Base-by-base conservation (phyloP, 352 stramenopile species). In the Globisporangium perplexum region DNA sequence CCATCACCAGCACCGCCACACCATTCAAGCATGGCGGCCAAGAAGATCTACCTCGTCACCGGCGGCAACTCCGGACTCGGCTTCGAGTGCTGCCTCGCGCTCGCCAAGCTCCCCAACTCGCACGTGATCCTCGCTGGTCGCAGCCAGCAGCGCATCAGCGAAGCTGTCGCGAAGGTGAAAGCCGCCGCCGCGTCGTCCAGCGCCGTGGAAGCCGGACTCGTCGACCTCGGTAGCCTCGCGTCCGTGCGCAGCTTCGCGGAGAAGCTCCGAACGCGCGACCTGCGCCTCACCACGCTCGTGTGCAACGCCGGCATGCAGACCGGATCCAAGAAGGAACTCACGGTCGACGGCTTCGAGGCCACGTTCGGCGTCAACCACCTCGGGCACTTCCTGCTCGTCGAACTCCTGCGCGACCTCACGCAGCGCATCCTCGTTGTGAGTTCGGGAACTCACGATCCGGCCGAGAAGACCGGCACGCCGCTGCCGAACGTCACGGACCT, bases 331-430 rank as follows among this genome's bases (percentile, higher is more conserved):
- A 63, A 63, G 30, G 50, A 54, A 4, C 26, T 59, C 18, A 76
- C 69, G 0, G 42, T 49, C 0, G 72, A 76, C 24, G 72, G 69
- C 18, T 74, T 76, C 24, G 67, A 80, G 48, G n/a, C 41, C 1
- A 75, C 67, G 3, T 61, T 80, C 20, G 67, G 46, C 8, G 54
- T 61, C 46, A 83, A 83, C 61, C 65, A 77, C 50, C 49, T 76
- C 3, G 69, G 56, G 1, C 69, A 74, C 41, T 80, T 77, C 51
- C 36, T 76, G 45, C 55, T 83, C 18, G 20, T 63, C 18, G 51
- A 55, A 26, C 39, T 64, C 3, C 57, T 77, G 6, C 39, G 50
- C 8, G 50, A 65, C 11, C 54, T 46, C 15, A 64, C 64, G 5
- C 44, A 69, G 38, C 62, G 59, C 18, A 38, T 74, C 41, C 49